These are phyloP conservation scores for Termitomyces sp. DNA, from an alignment of 768 basidiomycete species.

Conservation along the genomic window DNA sequence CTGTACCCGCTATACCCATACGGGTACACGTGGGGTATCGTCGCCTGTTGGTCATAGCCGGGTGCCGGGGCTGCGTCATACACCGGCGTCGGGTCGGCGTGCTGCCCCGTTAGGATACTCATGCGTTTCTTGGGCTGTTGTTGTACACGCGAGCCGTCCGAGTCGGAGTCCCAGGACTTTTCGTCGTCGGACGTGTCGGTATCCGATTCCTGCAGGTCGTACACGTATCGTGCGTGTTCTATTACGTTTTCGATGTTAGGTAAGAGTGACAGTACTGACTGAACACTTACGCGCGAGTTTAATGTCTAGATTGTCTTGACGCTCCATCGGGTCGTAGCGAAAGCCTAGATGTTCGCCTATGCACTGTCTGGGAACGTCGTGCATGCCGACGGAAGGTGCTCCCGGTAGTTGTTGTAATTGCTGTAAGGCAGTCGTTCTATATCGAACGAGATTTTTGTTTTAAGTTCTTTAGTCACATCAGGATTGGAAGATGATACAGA, in stretches of 20 bases:
- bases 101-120: slow-evolving; percentile 62
- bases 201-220: slow-evolving; percentile 48
- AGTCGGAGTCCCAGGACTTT: slow-evolving; percentile 38
- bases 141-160: slow-evolving; percentile 35
- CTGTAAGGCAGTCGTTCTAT: slow-evolving; percentile 32
- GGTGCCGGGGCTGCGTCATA: slow-evolving; percentile 23
- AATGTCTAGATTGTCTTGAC: slow-evolving; percentile 59
- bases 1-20: slow-evolving; percentile 36
- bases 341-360: slow-evolving; percentile 61
- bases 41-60: not conserved
- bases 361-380: slow-evolving; percentile 72
- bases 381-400: slow-evolving; percentile 85
- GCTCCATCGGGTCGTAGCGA: slow-evolving; percentile 40
- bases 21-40: slow-evolving; percentile 2
- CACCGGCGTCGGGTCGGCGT: slow-evolving; percentile 42
- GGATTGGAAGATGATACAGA: slow-evolving; percentile 27
- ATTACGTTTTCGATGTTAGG: slow-evolving; percentile 1
- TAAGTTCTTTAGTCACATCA: not conserved
- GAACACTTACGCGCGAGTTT: slow-evolving; percentile 60
- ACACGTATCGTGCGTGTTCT: slow-evolving; percentile 69
- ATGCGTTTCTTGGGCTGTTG: slow-evolving; percentile 50
- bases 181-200: slow-evolving; percentile 43
- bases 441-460: not conserved
- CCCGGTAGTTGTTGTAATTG: slow-evolving; percentile 40
- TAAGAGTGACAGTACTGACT: not conserved